Conservation (phyloP, 371 early-diverging fungal species). For the Circinella umbellata region DNA sequence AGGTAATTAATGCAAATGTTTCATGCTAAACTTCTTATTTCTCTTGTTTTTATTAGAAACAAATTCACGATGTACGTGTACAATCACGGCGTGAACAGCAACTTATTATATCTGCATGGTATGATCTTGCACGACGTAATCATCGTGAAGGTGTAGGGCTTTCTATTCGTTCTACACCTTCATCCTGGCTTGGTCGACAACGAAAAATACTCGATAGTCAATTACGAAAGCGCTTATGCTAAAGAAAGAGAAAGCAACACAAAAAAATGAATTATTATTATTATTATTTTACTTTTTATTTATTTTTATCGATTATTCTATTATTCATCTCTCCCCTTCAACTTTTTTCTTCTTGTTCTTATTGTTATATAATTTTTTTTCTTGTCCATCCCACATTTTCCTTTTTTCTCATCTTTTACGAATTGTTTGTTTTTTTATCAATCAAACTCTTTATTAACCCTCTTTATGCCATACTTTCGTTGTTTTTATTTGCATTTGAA, state of each 20-base stretch:
- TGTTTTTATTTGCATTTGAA: no score
- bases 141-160: conserved; percentile 58
- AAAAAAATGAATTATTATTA: no score
- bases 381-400: background rate
- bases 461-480: no score
- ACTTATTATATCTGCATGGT: conserved; percentile 80
- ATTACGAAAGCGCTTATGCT: conserved; percentile 54
- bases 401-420: no score
- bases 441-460: no score
- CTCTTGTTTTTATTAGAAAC: conserved; percentile 55
- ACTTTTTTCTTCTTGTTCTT: background rate
- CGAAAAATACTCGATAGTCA: conserved; percentile 64
- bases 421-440: no score
- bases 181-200: conserved; percentile 80
- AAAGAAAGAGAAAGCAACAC: background rate
- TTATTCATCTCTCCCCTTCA: background rate
- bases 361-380: conserved; percentile 5
- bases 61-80: conserved; percentile 66
- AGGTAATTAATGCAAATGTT: no score
- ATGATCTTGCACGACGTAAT: conserved; percentile 63
- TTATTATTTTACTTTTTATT: background rate
- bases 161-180: conserved; percentile 60
- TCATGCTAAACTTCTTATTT: background rate
- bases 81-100: conserved; percentile 73
- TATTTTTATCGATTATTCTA: background rate